A percentile compares a stretch with the other conserved stretches of the same genome.
Evolutionary conservation across 1,284 basidiomycete genomes (phyloP).

Genomic region (Cryptococcus sp.): DNA sequence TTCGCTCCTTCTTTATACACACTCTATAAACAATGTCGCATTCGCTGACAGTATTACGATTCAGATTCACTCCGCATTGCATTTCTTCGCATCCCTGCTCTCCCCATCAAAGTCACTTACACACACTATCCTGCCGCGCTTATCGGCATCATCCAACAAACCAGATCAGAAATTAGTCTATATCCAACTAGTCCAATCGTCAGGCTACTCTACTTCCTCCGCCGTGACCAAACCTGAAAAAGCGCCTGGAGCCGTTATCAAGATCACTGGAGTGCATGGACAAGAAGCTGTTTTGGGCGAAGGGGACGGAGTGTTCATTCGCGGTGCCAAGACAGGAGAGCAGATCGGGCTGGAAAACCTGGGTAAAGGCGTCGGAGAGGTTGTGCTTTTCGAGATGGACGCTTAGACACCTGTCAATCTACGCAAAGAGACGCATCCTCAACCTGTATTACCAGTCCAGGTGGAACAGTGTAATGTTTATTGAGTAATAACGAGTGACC

Average conservation of each 20-base stretch:
- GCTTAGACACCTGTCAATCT: conserved; percentile 54
- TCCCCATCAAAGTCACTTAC: conserved; percentile 60
- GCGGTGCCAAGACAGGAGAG: conserved; percentile 57
- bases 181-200: conserved; percentile 63
- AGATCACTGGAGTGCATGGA: conserved; percentile 48
- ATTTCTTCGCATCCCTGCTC: conserved; percentile 64
- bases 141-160: conserved; percentile 1
- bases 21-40: conserved; percentile 1
- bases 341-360: conserved; percentile 61
- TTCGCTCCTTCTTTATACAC: neutral
- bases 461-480: no score
- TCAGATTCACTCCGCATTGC: conserved; percentile 52
- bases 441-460: neutral
- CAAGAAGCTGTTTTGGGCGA: conserved; percentile 58
- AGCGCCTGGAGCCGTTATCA: conserved; percentile 26
- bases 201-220: conserved; percentile 67
- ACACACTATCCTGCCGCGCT: conserved; percentile 59
- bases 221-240: conserved; percentile 31
- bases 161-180: conserved; percentile 48
- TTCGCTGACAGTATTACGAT: neutral
- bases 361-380: conserved; percentile 63
- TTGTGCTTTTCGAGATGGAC: conserved; percentile 72
- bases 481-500: no score
- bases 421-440: conserved; percentile 58
- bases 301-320: conserved; percentile 72